These are phyloP conservation scores for Albugo candida DNA, from an alignment of 352 stramenopile species.

Conservation along the genomic window DNA sequence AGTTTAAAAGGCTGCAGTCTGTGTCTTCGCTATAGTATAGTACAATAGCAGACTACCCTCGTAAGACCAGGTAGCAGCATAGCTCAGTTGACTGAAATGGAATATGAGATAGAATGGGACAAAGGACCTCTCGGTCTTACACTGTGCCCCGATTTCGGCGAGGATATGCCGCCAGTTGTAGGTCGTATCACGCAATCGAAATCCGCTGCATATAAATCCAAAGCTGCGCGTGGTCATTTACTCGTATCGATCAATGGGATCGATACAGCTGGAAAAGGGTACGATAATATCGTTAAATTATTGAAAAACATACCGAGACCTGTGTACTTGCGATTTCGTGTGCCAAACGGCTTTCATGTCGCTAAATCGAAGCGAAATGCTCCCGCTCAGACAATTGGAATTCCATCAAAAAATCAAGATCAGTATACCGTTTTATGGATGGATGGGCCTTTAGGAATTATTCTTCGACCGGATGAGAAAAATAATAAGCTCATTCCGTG, in stretches of 20 bases:
- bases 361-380: neutral
- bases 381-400: neutral
- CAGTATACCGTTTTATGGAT: constrained; percentile 79
- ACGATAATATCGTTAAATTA: constrained; percentile 62
- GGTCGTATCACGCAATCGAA: constrained; percentile 68
- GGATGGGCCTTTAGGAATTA: constrained; percentile 68
- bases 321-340: constrained; percentile 61
- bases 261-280: constrained; percentile 69
- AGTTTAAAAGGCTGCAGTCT: no score
- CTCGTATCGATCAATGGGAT: constrained; percentile 78
- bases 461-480: constrained; percentile 66
- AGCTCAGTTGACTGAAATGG: constrained; percentile 20
- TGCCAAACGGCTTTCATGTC: constrained; percentile 25
- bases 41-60: no score
- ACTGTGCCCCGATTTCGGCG: constrained; percentile 56
- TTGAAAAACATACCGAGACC: constrained; percentile 71
- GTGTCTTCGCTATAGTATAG: no score
- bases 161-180: constrained; percentile 76
- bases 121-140: constrained; percentile 65
- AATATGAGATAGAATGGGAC: constrained; percentile 77
- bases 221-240: constrained; percentile 70
- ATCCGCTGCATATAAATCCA: constrained; percentile 53
- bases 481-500: constrained; percentile 74
- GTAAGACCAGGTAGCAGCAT: no score
- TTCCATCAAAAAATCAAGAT: constrained; percentile 29